Conservation (phyloP, 106 monocot genomes). For the Dendrobium nobile region DNA sequence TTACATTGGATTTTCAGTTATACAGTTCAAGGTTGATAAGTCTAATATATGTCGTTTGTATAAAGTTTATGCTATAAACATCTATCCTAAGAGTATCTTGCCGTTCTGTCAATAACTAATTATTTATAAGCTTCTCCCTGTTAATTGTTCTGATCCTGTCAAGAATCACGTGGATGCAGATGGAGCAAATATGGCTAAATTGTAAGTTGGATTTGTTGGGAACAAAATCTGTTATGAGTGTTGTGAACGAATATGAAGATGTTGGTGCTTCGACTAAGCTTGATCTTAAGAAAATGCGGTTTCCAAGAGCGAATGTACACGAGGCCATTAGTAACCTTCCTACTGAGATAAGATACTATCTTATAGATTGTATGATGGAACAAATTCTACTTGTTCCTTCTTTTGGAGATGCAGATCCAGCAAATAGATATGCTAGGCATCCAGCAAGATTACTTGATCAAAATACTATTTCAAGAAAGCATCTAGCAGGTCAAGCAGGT, state of each 20-base stretch:
- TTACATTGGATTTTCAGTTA: neutral
- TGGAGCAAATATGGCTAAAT: constrained; percentile 17
- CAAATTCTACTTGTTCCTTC: constrained; percentile 3
- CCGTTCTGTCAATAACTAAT: neutral
- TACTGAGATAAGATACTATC: constrained; percentile 3
- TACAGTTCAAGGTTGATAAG: neutral
- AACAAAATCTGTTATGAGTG: constrained; percentile 1
- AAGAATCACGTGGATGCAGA: constrained; percentile 14
- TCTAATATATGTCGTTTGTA: neutral
- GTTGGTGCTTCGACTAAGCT: constrained; percentile 10
- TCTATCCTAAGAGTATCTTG: neutral
- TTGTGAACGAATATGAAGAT: constrained; percentile 8
- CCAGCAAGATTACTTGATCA: constrained; percentile 11
- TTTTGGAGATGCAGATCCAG: constrained; percentile 7
- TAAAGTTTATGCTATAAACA: neutral
- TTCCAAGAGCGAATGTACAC: neutral
- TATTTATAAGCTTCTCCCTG: neutral
- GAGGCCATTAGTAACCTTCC: neutral
- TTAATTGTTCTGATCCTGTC: neutral
- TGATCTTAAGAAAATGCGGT: neutral
- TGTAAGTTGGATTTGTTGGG: constrained; percentile 19
- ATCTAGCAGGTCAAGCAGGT: constrained; percentile 24
- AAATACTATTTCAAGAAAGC: constrained; percentile 21
- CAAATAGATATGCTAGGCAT: constrained; percentile 13
- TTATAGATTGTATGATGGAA: constrained; percentile 24